phyloP scores from a whole-genome alignment of 495 filamentous ascomycete species.

The Hyaloscypha variabilis region DNA sequence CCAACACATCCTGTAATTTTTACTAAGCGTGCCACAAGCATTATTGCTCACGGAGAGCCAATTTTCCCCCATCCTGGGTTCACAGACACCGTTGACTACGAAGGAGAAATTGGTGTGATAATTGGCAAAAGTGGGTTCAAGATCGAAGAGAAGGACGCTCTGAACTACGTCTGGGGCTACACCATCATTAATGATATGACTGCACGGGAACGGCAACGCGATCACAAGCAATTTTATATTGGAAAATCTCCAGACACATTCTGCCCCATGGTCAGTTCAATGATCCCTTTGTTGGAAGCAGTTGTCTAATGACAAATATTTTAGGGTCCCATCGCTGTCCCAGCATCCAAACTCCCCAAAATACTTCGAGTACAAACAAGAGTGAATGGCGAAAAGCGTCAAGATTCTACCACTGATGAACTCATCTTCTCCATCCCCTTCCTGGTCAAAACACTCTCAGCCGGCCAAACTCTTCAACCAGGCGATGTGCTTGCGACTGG shows the following conservation, averaged over 20 bases:
- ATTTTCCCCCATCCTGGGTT: constrained; percentile 52
- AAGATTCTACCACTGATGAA: constrained; percentile 44
- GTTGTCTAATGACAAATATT: neutral
- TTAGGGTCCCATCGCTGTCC: constrained; percentile 56
- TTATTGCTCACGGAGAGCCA: constrained; percentile 49
- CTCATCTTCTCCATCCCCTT: constrained; percentile 49
- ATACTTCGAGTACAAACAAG: constrained; percentile 44
- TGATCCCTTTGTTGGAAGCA: neutral
- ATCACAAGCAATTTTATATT: constrained; percentile 62
- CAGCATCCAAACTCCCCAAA: constrained; percentile 42
- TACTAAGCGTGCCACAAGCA: constrained; percentile 56
- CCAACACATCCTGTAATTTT: constrained; percentile 53
- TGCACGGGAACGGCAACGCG: constrained; percentile 55
- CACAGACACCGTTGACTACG: constrained; percentile 55
- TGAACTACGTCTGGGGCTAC: constrained; percentile 58
- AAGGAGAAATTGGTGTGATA: constrained; percentile 61
- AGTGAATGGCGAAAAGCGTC: constrained; percentile 48
- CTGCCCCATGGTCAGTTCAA: constrained; percentile 50
- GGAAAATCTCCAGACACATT: constrained; percentile 58
- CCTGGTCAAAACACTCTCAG: constrained; percentile 45
- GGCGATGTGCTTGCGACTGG: constrained; percentile 53
- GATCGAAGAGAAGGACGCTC: constrained; percentile 47
- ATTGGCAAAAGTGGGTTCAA: constrained; percentile 51
- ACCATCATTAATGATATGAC: constrained; percentile 62
- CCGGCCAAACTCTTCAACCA: constrained; percentile 44